phyloP scores from a whole-genome alignment of 331 rosid species.

The Quercus phellos region DNA sequence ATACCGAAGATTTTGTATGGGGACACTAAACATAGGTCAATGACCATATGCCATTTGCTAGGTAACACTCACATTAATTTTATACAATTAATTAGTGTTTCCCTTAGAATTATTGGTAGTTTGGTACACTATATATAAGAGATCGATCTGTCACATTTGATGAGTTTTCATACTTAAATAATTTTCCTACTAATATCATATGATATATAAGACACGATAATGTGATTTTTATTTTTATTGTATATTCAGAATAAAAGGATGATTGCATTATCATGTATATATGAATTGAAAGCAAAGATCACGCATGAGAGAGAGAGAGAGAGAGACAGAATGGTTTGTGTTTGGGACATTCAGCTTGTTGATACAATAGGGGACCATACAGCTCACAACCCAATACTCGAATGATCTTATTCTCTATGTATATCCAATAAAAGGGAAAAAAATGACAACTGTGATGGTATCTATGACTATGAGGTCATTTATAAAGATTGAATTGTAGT shows the following conservation, averaged over 20 bases:
- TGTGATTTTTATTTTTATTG: background rate
- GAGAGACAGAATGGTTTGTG: background rate
- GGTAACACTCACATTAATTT: too few species aligned
- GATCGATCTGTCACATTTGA: too few species aligned
- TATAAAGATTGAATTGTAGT: conserved; percentile 13
- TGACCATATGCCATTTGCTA: too few species aligned
- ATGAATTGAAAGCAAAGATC: conserved; percentile 23
- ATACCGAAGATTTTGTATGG: too few species aligned
- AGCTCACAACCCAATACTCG: conserved; percentile 17
- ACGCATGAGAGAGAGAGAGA: conserved; percentile 18
- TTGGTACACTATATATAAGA: too few species aligned
- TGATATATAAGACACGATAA: background rate
- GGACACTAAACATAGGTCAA: too few species aligned
- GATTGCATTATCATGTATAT: conserved; percentile 14
- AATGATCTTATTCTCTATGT: conserved; percentile 22
- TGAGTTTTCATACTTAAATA: too few species aligned
- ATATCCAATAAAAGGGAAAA: conserved; percentile 13
- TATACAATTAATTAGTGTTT: too few species aligned
- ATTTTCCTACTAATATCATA: background rate
- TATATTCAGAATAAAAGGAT: background rate
- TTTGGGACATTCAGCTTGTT: conserved; percentile 20
- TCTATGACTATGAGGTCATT: conserved; percentile 30
- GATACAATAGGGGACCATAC: conserved; percentile 36
- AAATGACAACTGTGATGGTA: conserved; percentile 14
- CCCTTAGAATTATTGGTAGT: too few species aligned